Base-by-base conservation (phyloP, 148 eudicot genomes). In the Gaultheria prostrata region DNA sequence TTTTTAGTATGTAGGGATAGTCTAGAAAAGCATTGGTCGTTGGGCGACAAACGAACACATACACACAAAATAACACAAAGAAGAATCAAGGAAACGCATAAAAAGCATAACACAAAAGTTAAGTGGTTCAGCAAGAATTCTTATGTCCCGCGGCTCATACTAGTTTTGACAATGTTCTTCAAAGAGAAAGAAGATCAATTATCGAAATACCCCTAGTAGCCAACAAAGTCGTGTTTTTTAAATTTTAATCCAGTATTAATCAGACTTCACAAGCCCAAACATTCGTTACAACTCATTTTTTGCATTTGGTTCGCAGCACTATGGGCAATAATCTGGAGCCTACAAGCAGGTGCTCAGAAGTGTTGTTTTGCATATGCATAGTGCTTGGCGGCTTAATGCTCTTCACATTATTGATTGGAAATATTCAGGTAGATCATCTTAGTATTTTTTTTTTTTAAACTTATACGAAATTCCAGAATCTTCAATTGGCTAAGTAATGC, bases 321-420 rank as follows among this genome's bases (percentile, higher is more conserved):
- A 84, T 90, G 56, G 86, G 90, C 51, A 90, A 90, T 35, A 72
- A 74, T 57, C 86, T 90, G 32, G 83, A 85, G 35, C 87, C 87
- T 1, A 86, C 86, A 1, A 84, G 83, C 39, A 77, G 85, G 6
- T 50, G 76, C 82, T 45, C 79, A 48, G 90, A 90, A 75, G 54
- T 83, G 15, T 1, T 90, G 17, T 90, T 90, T 70, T 39, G 86
- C 63, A 83, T 83, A 24, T 35, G 70, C 33, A 54, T 86, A 33
- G 88, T 90, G 61, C 80, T 86, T 2, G 51, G 86, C 14, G 90
- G 89, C 61, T 53, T 90, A 54, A 70, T 83, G 65, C 89, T 90
- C 51, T 86, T 88, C 77, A 88, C 90, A 5, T 78, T 83, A 14
- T 56, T 90, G 74, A 85, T 88, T 57, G 89, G 86, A 21, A 90